phyloP scores from a whole-genome alignment of 768 basidiomycete species.

The Leucogyrophana mollusca region DNA sequence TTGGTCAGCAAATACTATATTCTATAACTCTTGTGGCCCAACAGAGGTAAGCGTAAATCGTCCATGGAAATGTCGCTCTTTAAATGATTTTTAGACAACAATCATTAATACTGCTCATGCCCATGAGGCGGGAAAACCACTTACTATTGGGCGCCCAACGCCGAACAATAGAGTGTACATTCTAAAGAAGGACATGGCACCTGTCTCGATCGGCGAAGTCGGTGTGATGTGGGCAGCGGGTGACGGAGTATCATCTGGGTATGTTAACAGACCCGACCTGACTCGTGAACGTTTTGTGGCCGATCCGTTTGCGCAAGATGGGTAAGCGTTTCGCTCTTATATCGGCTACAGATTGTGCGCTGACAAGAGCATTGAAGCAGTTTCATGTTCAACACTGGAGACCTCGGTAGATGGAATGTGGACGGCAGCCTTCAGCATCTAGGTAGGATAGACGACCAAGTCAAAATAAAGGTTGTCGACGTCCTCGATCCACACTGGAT shows the following conservation, averaged over 20 bases:
- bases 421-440: constrained; percentile 57
- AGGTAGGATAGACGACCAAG: constrained; percentile 61
- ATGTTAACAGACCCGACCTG: constrained; percentile 54
- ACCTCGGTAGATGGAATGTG: constrained; percentile 52
- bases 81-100: constrained; percentile 36
- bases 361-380: constrained; percentile 18
- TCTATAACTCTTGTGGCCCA: constrained; percentile 56
- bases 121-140: constrained; percentile 37
- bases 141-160: constrained; percentile 52
- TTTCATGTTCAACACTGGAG: constrained; percentile 65
- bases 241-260: constrained; percentile 53
- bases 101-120: constrained; percentile 58
- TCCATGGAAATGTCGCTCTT: not conserved
- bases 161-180: constrained; percentile 50
- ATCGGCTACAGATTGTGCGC: not conserved
- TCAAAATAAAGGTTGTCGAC: constrained; percentile 53
- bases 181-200: constrained; percentile 29
- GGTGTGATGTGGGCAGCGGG: constrained; percentile 67
- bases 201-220: constrained; percentile 30
- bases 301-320: constrained; percentile 50
- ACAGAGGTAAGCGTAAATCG: constrained; percentile 41
- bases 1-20: constrained; percentile 43
- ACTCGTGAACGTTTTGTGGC: constrained; percentile 47
- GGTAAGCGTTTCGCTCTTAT: constrained; percentile 33
- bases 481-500: not conserved